Percentiles rank a stretch among this genome's conserved stretches.
These are phyloP conservation scores for Nyssa sinensis DNA, from an alignment of 148 eudicot species.

Conservation along the genomic window DNA sequence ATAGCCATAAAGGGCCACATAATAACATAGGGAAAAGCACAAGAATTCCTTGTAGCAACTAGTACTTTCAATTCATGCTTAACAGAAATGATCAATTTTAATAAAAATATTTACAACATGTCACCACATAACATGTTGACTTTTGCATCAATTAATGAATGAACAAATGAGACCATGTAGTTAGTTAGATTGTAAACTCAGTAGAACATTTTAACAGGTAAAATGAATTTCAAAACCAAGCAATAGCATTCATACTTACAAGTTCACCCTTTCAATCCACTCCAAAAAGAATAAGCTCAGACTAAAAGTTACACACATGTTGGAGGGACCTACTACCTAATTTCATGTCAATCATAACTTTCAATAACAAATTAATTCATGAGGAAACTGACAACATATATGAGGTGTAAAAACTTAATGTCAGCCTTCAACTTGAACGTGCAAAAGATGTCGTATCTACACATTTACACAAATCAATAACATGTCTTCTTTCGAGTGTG, in stretches of 20 bases:
- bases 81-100: not conserved
- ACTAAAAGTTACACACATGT: not conserved
- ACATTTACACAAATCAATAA: not conserved
- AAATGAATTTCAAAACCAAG: not conserved
- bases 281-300: not conserved
- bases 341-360: not conserved
- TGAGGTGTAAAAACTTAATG: not conserved
- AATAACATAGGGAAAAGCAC: not conserved
- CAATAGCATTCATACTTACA: not conserved
- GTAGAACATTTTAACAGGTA: not conserved
- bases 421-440: not conserved
- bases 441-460: not conserved
- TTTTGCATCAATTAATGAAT: not conserved
- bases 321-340: not conserved
- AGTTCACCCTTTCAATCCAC: not conserved
- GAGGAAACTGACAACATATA: constrained; percentile 15
- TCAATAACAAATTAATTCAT: not conserved
- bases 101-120: not conserved
- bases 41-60: not conserved
- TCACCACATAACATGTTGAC: not conserved
- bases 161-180: not conserved
- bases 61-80: not conserved
- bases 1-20: not conserved
- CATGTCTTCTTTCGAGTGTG: not conserved
- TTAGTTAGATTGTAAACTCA: not conserved